Evolutionary conservation across 768 basidiomycete genomes (phyloP).

Genomic region (Hortiboletus flavorubellus): DNA sequence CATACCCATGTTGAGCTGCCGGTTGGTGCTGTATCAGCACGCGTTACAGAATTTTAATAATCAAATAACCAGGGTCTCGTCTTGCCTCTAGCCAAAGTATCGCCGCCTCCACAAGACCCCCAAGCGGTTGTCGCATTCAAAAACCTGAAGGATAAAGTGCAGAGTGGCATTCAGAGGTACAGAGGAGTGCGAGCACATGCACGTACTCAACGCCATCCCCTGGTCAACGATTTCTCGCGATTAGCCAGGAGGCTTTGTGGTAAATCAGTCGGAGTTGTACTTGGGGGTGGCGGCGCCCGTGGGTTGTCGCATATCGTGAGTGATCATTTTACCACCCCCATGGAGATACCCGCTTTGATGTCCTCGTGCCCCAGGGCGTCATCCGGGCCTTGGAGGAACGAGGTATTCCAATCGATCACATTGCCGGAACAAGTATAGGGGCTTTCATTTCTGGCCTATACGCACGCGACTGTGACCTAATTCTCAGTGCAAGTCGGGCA

Average conservation of each 20-base stretch:
- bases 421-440: conserved; percentile 93
- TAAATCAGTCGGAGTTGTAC: conserved; percentile 87
- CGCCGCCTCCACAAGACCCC: conserved; percentile 66
- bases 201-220: conserved; percentile 72
- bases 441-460: conserved; percentile 92
- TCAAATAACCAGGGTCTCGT: conserved; percentile 59
- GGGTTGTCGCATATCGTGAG: conserved; percentile 71
- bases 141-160: conserved; percentile 89
- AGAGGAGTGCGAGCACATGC: conserved; percentile 59
- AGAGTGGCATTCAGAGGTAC: conserved; percentile 85
- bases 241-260: conserved; percentile 90
- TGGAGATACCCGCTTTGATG: conserved; percentile 6
- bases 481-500: conserved; percentile 78
- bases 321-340: conserved; percentile 20
- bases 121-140: conserved; percentile 87
- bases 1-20: conserved; percentile 94
- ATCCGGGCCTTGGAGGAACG: conserved; percentile 89
- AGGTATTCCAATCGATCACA: conserved; percentile 90
- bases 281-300: conserved; percentile 97
- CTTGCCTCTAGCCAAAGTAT: conserved; percentile 57
- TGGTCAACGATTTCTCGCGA: conserved; percentile 88
- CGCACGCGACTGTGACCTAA: conserved; percentile 88
- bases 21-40: conserved; percentile 38
- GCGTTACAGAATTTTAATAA: neutral
- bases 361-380: conserved; percentile 59